Conservation (phyloP, 2,329 filamentous ascomycete species). For the Pestalotiopsis sp. region DNA sequence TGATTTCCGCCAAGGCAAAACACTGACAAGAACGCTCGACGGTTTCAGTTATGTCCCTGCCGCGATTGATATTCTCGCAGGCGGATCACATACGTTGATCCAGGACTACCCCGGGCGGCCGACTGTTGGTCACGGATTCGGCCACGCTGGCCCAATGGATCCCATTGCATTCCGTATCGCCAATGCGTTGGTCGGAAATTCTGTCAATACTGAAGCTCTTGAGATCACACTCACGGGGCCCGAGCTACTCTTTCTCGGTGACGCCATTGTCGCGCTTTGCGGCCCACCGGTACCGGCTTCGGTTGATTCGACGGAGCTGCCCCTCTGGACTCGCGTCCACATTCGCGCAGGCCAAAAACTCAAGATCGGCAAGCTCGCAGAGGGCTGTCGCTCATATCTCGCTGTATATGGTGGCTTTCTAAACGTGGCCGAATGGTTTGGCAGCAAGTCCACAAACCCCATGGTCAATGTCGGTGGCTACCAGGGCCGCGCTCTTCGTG, state of each 20-base stretch:
- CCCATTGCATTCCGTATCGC: constrained; percentile 58
- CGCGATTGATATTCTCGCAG: constrained; percentile 58
- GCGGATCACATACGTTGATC: constrained; percentile 60
- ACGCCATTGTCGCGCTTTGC: constrained; percentile 59
- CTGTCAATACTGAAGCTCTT: constrained; percentile 51
- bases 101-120: constrained; percentile 63
- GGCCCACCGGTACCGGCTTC: constrained; percentile 56
- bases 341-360: constrained; percentile 49
- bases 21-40: constrained; percentile 59
- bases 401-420: constrained; percentile 47
- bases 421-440: constrained; percentile 58
- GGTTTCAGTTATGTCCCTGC: constrained; percentile 50
- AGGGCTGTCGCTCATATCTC: constrained; percentile 61
- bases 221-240: constrained; percentile 66
- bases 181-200: constrained; percentile 63
- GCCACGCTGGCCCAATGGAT: constrained; percentile 65
- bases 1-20: constrained; percentile 51
- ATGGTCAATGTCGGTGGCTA: constrained; percentile 61
- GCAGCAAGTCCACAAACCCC: constrained; percentile 61
- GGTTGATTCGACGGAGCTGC: constrained; percentile 50
- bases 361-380: constrained; percentile 56
- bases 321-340: constrained; percentile 59
- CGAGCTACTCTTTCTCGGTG: constrained; percentile 56
- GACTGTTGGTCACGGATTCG: constrained; percentile 59
- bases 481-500: constrained; percentile 57